These are phyloP conservation scores for Xerocomus potaroensis DNA, from an alignment of 768 basidiomycete genomes.

Conservation along the genomic window DNA sequence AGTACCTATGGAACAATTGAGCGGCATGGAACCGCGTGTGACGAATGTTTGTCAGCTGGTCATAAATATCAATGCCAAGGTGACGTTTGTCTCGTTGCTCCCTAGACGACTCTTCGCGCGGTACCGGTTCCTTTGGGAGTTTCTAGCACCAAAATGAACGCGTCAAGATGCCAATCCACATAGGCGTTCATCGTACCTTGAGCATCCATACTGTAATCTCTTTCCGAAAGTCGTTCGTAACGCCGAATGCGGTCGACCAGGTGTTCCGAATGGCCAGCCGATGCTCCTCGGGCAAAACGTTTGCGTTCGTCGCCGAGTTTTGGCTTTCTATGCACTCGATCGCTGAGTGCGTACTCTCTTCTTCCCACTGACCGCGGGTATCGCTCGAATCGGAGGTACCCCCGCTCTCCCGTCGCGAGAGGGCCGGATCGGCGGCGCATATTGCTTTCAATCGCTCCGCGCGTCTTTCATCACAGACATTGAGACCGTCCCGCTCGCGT, in stretches of 20 bases:
- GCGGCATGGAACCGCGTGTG: conserved; percentile 66
- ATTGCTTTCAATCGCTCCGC: background rate
- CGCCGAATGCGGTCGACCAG: conserved; percentile 24
- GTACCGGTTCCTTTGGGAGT: conserved; percentile 2
- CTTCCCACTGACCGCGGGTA: conserved; percentile 14
- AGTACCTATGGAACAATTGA: conserved; percentile 56
- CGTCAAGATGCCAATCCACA: background rate
- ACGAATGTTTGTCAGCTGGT: conserved; percentile 50
- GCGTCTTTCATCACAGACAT: conserved; percentile 9
- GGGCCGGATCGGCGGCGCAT: background rate
- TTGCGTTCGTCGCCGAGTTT: background rate
- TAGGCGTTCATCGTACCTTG: conserved; percentile 28
- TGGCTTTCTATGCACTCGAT: conserved; percentile 22
- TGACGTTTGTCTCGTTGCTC: background rate
- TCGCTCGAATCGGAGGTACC: conserved; percentile 13
- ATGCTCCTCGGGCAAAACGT: background rate
- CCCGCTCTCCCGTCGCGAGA: conserved; percentile 5
- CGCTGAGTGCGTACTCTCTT: conserved; percentile 8
- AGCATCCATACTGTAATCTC: conserved; percentile 44
- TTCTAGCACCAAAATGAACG: conserved; percentile 3
- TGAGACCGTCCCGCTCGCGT: conserved; percentile 34
- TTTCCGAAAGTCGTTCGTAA: conserved; percentile 34
- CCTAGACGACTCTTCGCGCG: background rate
- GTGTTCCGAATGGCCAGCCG: background rate
- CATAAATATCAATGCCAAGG: conserved; percentile 32